Base-by-base conservation (phyloP, 2,329 filamentous ascomycete genomes). In the Arthrobotrys sinensis region DNA sequence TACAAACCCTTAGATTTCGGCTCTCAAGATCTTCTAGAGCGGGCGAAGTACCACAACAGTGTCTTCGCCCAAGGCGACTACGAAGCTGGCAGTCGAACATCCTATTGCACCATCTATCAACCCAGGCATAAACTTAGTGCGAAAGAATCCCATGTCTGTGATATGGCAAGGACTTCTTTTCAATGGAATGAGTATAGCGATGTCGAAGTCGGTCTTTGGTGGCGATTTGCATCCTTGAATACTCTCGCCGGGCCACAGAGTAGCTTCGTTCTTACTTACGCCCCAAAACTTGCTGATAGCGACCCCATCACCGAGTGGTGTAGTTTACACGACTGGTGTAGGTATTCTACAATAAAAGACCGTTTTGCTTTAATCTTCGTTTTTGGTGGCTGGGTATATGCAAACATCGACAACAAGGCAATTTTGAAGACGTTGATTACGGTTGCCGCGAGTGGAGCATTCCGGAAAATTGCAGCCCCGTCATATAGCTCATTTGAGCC, bases 11-110 rank as follows among this genome's bases (percentile, higher is more conserved):
- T 36, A 7, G 14, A 63, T 0, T 14, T 21, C 14, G 52, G 73
- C 8, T 53, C 57, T 4, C n/a, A 28, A 3, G 50, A 45, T 14
- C 66, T 77, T 7, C 21, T 77, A 10, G 28, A 67, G 14, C 50
- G 73, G 14, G 60, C 52, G 12, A 34, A 32, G n/a, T 66, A 77
- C 32, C 21, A 24, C 11, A 71, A 71, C 24, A 77, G 73, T 21
- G 14, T 67, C 8, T 66, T 77, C 32, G 24, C 11, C 6, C 2
- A 21, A 14, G 73, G 66, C 0, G 73, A 77, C 34, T 11, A 24
- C 1, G 40, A 64, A 3, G 4, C 8, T 2, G 0, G 1, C 0
- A 7, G 66, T 32, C 14, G 73, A 8, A 63, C 10, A 6, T 14
- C 12, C 0, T 14, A 46, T 3, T 64, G 45, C n/a, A 19, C 12